Percentiles rank a stretch among this genome's conserved stretches.
phyloP scores from a whole-genome alignment of 1,284 basidiomycete species.

The Trichosporon asahii region DNA sequence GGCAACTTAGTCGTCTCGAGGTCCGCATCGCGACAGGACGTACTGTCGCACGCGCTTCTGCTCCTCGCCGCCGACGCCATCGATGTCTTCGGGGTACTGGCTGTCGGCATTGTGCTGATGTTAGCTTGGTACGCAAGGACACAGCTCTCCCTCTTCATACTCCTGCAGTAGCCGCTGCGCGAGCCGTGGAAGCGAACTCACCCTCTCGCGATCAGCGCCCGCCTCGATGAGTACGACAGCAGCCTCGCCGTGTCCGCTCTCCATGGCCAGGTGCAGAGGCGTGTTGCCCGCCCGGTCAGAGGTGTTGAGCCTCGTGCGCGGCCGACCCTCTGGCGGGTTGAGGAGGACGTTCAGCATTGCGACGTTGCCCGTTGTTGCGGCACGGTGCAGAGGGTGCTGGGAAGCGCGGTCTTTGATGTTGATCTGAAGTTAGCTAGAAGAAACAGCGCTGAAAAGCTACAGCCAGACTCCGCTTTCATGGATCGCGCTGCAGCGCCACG shows the following conservation, averaged over 20 bases:
- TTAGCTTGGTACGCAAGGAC: too few relatives aligned
- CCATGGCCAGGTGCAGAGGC: slow-evolving; percentile 91
- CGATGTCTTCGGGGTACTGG: slow-evolving; percentile 76
- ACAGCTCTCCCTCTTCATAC: too few relatives aligned
- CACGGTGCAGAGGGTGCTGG: slow-evolving; percentile 85
- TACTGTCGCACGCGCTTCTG: slow-evolving; percentile 72
- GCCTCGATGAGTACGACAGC: slow-evolving; percentile 86
- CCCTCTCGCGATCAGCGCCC: slow-evolving; percentile 81
- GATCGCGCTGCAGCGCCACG: not conserved
- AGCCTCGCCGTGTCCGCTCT: slow-evolving; percentile 84
- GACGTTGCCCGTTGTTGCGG: slow-evolving; percentile 86
- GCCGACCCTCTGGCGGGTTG: slow-evolving; percentile 66
- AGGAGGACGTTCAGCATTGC: slow-evolving; percentile 79
- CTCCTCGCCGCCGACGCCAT: slow-evolving; percentile 81
- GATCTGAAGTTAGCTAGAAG: slow-evolving; percentile 59
- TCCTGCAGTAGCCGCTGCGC: too few relatives aligned
- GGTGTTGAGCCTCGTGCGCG: slow-evolving; percentile 80
- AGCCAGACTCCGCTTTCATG: not conserved
- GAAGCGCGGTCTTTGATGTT: slow-evolving; percentile 87
- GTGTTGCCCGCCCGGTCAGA: slow-evolving; percentile 85
- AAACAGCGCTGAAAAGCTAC: not conserved
- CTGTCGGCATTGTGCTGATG: slow-evolving; percentile 71
- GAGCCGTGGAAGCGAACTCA: too few relatives aligned
- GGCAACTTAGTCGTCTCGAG: slow-evolving; percentile 32
- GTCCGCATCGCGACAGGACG: slow-evolving; percentile 55